These are phyloP conservation scores for Taiozyma sp. DNA, from an alignment of 1,139 yeast genomes.

Conservation along the genomic window DNA sequence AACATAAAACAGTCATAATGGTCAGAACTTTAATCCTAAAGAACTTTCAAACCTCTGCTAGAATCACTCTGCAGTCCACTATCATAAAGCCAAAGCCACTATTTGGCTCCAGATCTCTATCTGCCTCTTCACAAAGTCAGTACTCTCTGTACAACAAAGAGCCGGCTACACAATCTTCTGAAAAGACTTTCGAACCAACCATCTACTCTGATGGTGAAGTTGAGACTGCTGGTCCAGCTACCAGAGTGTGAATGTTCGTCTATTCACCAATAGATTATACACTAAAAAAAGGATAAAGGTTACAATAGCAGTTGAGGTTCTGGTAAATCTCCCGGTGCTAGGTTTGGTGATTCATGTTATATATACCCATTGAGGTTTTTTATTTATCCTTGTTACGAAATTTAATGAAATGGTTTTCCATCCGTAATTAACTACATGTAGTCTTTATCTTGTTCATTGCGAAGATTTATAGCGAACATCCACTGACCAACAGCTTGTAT, in stretches of 20 bases:
- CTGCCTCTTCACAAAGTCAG: slow-evolving; percentile 12
- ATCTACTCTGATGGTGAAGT: slow-evolving; percentile 25
- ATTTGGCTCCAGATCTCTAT: slow-evolving; percentile 13
- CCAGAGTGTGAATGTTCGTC: slow-evolving; percentile 18
- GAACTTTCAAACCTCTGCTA: slow-evolving; percentile 23
- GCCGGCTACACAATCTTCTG: slow-evolving; percentile 9
- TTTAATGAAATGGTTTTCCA: not conserved
- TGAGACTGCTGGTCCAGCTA: slow-evolving; percentile 25
- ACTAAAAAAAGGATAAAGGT: not conserved
- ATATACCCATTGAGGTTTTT: not conserved
- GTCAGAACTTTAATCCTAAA: slow-evolving; percentile 15
- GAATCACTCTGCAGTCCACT: slow-evolving; percentile 14
- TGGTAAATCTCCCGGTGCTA: not conserved
- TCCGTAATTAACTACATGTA: not conserved
- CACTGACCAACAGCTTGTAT: too few relatives aligned
- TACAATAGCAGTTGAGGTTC: not conserved
- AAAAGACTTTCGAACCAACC: slow-evolving; percentile 15
- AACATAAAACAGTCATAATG: slow-evolving; percentile 4
- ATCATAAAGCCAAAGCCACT: slow-evolving; percentile 8
- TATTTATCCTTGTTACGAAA: not conserved
- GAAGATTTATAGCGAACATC: too few relatives aligned
- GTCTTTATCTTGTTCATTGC: not conserved
- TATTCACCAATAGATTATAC: not conserved
- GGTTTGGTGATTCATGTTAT: not conserved
- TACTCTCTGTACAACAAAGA: slow-evolving; percentile 21